Evolutionary conservation across 2,329 filamentous ascomycete species (phyloP).

Genomic region (Cytospora piceicola): DNA sequence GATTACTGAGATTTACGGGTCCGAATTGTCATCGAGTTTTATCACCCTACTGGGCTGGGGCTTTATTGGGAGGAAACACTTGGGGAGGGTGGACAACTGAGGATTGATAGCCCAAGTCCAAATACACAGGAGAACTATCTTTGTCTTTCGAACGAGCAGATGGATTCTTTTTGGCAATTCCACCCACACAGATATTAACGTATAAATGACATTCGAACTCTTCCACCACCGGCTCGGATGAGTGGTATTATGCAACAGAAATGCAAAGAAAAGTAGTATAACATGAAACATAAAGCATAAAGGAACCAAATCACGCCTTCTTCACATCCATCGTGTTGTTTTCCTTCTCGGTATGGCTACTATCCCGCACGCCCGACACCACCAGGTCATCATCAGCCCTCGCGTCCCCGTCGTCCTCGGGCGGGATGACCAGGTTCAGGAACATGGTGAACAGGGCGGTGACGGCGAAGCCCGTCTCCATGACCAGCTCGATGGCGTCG

Average conservation of each 20-base stretch:
- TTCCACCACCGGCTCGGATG: background rate
- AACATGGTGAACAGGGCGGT: conserved; percentile 73
- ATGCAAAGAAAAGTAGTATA: background rate
- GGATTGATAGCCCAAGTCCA: background rate
- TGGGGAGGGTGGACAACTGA: background rate
- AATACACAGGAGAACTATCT: background rate
- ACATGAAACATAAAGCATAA: too few species aligned
- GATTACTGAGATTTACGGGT: too few species aligned
- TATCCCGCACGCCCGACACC: conserved; percentile 1
- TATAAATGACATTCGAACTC: background rate
- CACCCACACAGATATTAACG: background rate
- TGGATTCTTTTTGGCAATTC: background rate
- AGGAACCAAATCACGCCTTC: background rate
- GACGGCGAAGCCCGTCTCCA: conserved; percentile 76
- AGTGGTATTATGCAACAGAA: background rate
- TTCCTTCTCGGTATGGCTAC: background rate
- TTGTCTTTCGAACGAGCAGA: background rate
- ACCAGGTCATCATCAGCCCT: conserved; percentile 35
- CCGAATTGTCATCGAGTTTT: background rate
- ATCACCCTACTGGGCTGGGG: too few species aligned
- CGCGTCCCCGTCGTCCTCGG: conserved; percentile 75
- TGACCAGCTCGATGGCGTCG: conserved; percentile 72
- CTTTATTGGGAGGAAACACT: background rate
- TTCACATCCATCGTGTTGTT: background rate
- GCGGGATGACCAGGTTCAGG: conserved; percentile 72